Conservation (phyloP, 2,329 filamentous ascomycete genomes). For the Ceratocystis ficicola region DNA sequence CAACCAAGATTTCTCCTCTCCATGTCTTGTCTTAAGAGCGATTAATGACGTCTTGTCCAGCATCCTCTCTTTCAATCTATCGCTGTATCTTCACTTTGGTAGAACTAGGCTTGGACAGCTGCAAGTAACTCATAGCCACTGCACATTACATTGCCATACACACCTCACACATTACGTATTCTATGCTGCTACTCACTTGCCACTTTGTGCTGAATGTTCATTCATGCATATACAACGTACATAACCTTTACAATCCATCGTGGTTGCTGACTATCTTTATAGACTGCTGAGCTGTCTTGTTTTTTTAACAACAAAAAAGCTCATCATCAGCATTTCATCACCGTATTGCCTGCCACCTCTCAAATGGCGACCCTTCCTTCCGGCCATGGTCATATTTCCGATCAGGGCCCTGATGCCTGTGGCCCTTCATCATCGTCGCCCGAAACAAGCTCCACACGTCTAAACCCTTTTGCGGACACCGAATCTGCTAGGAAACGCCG, state of each 20-base stretch:
- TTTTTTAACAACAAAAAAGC: slow-evolving; percentile 26
- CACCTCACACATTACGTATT: too few relatives aligned
- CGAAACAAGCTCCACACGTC: slow-evolving; percentile 50
- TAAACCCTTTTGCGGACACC: slow-evolving; percentile 52
- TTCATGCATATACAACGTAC: not conserved
- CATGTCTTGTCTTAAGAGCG: not conserved
- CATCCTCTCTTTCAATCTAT: not conserved
- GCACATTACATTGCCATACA: too few relatives aligned
- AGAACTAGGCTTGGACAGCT: not conserved
- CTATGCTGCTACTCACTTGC: too few relatives aligned
- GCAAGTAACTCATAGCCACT: not conserved
- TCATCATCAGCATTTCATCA: slow-evolving; percentile 33
- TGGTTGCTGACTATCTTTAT: slow-evolving; percentile 4
- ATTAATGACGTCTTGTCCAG: not conserved
- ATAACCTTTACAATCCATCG: not conserved
- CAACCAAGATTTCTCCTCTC: not conserved
- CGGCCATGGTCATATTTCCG: not conserved
- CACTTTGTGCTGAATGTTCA: not conserved
- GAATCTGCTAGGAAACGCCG: slow-evolving; percentile 50
- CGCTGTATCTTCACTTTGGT: not conserved
- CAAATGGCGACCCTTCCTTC: slow-evolving; percentile 10
- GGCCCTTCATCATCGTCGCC: slow-evolving; percentile 40
- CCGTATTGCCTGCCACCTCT: too few relatives aligned
- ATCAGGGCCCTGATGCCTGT: slow-evolving; percentile 35
- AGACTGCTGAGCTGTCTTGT: not conserved